Conservation (phyloP, 2,329 filamentous ascomycete species). For the Xylariomycetidae sp. region DNA sequence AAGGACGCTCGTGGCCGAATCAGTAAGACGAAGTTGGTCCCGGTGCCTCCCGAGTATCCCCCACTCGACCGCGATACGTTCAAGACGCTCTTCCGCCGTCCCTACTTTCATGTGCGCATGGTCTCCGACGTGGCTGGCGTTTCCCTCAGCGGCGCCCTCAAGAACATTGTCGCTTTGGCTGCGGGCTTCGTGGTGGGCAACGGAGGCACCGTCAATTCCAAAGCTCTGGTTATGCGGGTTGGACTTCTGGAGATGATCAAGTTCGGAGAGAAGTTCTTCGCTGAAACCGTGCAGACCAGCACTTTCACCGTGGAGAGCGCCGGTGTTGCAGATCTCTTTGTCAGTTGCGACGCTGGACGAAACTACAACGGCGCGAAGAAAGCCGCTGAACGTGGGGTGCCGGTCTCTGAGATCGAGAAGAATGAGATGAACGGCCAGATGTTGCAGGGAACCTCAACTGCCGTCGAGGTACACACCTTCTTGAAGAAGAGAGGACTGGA, state of each 20-base stretch:
- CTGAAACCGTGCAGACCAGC: conserved; percentile 67
- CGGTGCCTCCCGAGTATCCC: conserved; percentile 76
- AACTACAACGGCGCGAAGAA: conserved; percentile 94
- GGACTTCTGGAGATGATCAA: conserved; percentile 94
- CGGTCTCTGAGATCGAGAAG: conserved; percentile 81
- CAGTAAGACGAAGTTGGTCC: conserved; percentile 64
- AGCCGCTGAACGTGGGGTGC: conserved; percentile 70
- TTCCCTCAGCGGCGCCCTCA: conserved; percentile 87
- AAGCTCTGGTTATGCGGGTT: conserved; percentile 96
- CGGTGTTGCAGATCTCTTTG: conserved; percentile 92
- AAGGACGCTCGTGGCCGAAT: conserved; percentile 62
- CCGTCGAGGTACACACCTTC: conserved; percentile 85
- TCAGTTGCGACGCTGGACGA: conserved; percentile 82
- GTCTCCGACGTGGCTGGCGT: conserved; percentile 95
- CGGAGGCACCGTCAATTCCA: conserved; percentile 97
- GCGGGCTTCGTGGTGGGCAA: conserved; percentile 93
- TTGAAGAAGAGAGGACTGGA: conserved; percentile 72
- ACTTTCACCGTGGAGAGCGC: conserved; percentile 98
- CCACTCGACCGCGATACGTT: conserved; percentile 80
- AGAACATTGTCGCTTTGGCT: conserved; percentile 93
- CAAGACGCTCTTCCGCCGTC: conserved; percentile 83
- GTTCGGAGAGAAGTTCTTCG: conserved; percentile 92
- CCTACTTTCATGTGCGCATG: conserved; percentile 95
- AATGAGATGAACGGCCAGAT: conserved; percentile 94
- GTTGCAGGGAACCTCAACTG: conserved; percentile 91